Conservation (phyloP, 225 moss, liverwort and hornwort species). For the Climacium dendroides region DNA sequence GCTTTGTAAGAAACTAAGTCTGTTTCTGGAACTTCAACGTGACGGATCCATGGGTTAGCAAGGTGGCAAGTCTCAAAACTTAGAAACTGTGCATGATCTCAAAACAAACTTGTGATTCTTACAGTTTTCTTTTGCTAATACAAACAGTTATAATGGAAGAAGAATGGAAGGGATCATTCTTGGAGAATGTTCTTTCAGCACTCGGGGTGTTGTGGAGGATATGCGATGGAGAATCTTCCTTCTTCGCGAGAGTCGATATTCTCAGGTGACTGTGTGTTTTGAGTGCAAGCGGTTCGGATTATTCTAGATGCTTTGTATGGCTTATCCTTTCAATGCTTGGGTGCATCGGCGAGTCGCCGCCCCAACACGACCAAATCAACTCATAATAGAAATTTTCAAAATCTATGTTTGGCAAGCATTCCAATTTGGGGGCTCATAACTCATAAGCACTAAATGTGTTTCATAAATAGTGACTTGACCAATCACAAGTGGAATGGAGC, state of each 20-base stretch:
- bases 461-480: background rate
- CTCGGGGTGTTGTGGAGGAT: background rate
- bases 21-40: background rate
- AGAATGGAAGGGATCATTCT: background rate
- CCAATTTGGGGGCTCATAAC: accelerated
- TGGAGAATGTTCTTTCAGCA: background rate
- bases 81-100: background rate
- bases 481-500: no score
- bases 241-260: background rate
- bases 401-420: background rate
- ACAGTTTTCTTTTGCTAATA: no score
- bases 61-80: background rate
- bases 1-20: background rate
- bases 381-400: background rate
- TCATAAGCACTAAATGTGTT: background rate
- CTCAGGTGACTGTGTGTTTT: background rate
- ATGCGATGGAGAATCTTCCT: constrained; percentile 2
- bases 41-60: no score
- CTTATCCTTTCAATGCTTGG: background rate
- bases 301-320: background rate
- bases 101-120: background rate
- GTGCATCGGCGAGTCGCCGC: background rate
- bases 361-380: background rate
- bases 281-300: background rate
- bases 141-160: background rate